These are phyloP conservation scores for Ganoderma multipileum DNA, from an alignment of 1,284 basidiomycete species.

Conservation along the genomic window DNA sequence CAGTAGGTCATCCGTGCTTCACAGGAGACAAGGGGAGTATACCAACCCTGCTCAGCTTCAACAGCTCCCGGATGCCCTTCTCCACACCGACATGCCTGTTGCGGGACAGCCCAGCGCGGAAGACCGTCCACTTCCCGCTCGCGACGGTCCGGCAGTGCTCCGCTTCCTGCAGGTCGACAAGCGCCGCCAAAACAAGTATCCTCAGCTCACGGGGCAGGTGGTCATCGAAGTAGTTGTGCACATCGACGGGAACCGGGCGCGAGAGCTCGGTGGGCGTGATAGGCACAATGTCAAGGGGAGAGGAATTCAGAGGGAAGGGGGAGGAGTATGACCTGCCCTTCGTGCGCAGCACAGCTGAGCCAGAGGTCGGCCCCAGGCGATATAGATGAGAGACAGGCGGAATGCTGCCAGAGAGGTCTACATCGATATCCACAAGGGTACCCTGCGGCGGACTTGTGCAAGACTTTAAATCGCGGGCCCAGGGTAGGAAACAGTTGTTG, in stretches of 20 bases:
- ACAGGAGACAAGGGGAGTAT: slow-evolving; percentile 31
- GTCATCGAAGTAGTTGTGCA: slow-evolving; percentile 66
- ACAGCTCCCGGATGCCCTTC: slow-evolving; percentile 77
- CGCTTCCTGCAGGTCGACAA: slow-evolving; percentile 61
- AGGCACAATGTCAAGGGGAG: slow-evolving; percentile 59
- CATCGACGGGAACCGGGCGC: slow-evolving; percentile 51
- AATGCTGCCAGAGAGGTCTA: slow-evolving; percentile 32
- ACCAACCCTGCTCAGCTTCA: slow-evolving; percentile 78
- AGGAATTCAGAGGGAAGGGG: slow-evolving; percentile 61
- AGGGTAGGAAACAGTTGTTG: slow-evolving; percentile 50
- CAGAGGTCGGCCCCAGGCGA: slow-evolving; percentile 30
- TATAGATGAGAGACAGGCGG: slow-evolving; percentile 33
- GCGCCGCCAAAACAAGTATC: slow-evolving; percentile 63
- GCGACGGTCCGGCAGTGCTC: slow-evolving; percentile 53
- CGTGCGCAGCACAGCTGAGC: slow-evolving; percentile 43
- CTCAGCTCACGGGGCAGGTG: slow-evolving; percentile 78
- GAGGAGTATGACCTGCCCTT: slow-evolving; percentile 71
- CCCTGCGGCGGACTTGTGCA: slow-evolving; percentile 38
- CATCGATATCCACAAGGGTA: slow-evolving; percentile 40
- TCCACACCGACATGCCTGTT: slow-evolving; percentile 77
- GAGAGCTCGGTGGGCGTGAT: slow-evolving; percentile 54
- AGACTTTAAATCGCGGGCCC: slow-evolving; percentile 47
- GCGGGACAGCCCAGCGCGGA: slow-evolving; percentile 60
- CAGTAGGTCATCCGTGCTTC: slow-evolving; percentile 27
- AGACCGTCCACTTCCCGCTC: slow-evolving; percentile 61